Conservation (phyloP, 1,139 yeast genomes). For the Candida labiduridarum region DNA sequence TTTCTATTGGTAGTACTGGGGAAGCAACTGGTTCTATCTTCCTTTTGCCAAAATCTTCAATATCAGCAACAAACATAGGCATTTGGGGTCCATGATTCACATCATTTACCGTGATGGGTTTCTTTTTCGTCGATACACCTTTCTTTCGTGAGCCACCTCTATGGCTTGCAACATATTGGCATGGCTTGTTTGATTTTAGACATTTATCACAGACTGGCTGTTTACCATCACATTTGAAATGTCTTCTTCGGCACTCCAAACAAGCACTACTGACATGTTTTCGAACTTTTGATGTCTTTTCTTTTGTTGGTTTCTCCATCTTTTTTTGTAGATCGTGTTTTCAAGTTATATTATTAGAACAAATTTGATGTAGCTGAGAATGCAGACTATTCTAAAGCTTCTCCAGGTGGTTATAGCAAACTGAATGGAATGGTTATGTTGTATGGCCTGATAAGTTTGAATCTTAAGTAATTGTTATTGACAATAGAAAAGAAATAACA, state of each 20-base stretch:
- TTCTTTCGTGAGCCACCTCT: slow-evolving; percentile 54
- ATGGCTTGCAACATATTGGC: slow-evolving; percentile 50
- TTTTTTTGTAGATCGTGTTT: not conserved
- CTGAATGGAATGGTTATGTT: no score
- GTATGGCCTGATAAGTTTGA: no score
- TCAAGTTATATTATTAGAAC: not conserved
- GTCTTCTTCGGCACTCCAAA: slow-evolving; percentile 50
- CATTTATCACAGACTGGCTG: slow-evolving; percentile 49
- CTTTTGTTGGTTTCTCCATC: slow-evolving; percentile 5
- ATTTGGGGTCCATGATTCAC: slow-evolving; percentile 16
- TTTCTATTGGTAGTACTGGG: not conserved
- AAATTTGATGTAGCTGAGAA: not conserved
- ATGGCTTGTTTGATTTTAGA: slow-evolving; percentile 28
- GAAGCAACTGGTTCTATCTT: not conserved
- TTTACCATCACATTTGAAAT: slow-evolving; percentile 50
- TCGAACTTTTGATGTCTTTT: slow-evolving; percentile 10
- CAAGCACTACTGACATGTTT: slow-evolving; percentile 41
- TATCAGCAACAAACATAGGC: slow-evolving; percentile 17
- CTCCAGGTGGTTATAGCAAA: no score
- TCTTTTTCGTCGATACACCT: slow-evolving; percentile 32
- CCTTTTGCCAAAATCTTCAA: slow-evolving; percentile 15
- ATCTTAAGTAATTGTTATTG: no score
- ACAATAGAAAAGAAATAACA: not conserved
- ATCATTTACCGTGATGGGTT: slow-evolving; percentile 12
- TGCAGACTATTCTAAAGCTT: no score